phyloP scores from a whole-genome alignment of 192 early-diverging fungal species.

The Linnemannia elongata region DNA sequence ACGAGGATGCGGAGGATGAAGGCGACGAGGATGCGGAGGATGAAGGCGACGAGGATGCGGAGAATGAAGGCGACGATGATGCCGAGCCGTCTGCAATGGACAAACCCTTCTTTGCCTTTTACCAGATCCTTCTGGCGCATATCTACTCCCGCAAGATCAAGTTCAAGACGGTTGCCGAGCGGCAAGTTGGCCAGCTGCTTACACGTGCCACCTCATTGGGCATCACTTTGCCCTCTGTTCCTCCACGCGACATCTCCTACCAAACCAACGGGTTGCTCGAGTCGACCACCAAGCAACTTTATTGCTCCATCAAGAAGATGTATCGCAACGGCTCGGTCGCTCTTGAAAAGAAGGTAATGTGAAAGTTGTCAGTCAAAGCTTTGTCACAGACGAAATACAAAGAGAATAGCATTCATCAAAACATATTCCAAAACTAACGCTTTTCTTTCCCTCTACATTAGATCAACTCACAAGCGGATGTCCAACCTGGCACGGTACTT shows the following conservation, averaged over 20 bases:
- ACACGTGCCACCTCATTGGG: slow-evolving; percentile 6
- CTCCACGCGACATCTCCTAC: slow-evolving; percentile 1
- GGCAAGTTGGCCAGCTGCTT: too few species aligned
- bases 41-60: too few species aligned
- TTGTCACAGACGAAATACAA: slow-evolving; percentile 12
- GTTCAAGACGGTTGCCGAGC: too few species aligned
- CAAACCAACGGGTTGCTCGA: slow-evolving; percentile 8
- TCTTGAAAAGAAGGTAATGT: slow-evolving; percentile 18
- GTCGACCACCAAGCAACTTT: slow-evolving; percentile 19
- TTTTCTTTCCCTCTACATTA: slow-evolving; percentile 6
- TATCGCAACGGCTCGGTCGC: slow-evolving; percentile 22
- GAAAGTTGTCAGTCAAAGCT: slow-evolving; percentile 6
- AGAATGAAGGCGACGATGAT: too few species aligned
- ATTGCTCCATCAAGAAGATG: slow-evolving; percentile 5
- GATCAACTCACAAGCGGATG: neutral
- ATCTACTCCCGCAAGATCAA: too few species aligned
- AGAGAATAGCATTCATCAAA: slow-evolving; percentile 2
- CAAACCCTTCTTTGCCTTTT: slow-evolving; percentile 14
- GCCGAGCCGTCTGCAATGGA: slow-evolving; percentile 7
- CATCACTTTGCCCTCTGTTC: slow-evolving; percentile 8
- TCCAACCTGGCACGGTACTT: slow-evolving; percentile 4
- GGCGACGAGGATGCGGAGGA: too few species aligned
- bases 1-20: too few species aligned
- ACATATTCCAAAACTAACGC: slow-evolving; percentile 10
- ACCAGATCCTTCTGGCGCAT: slow-evolving; percentile 5